Conservation (phyloP, 257 asterid genomes). For the Voacanga thouarsii region DNA sequence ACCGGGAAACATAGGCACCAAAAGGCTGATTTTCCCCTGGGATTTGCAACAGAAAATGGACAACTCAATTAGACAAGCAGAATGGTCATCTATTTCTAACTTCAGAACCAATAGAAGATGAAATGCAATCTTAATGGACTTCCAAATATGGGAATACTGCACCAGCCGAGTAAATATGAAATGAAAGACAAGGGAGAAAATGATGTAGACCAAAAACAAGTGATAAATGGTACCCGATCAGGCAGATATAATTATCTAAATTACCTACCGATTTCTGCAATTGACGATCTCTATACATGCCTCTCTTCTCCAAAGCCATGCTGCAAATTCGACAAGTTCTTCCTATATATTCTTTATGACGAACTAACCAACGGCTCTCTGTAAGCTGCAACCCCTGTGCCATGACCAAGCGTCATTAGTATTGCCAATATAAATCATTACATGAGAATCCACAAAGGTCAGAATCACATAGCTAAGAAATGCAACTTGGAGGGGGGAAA, state of each 20-base stretch:
- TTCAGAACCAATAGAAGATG: background rate
- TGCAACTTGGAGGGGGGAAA: no score
- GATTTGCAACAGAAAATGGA: background rate
- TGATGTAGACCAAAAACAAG: background rate
- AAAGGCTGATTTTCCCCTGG: no score
- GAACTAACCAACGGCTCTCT: slow-evolving; percentile 12
- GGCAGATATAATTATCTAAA: background rate
- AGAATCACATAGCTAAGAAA: background rate
- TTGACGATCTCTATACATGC: slow-evolving; percentile 21
- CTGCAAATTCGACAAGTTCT: slow-evolving; percentile 31
- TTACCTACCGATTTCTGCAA: slow-evolving; percentile 30
- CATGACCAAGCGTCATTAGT: background rate
- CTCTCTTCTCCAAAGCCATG: slow-evolving; percentile 21
- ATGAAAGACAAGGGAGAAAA: background rate
- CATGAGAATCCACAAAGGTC: background rate
- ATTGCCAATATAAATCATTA: background rate
- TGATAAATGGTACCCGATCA: background rate
- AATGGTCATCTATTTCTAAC: background rate
- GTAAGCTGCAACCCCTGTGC: slow-evolving; percentile 8
- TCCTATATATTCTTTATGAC: slow-evolving; percentile 11
- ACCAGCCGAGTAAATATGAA: background rate
- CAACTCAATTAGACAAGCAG: background rate
- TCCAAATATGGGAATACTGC: background rate
- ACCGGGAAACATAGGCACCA: background rate
- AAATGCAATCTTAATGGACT: background rate